A percentile compares a stretch with the other conserved stretches of the same genome.
Conservation (phyloP, 2,329 filamentous ascomycete species). For the Samsoniella hepiali region DNA sequence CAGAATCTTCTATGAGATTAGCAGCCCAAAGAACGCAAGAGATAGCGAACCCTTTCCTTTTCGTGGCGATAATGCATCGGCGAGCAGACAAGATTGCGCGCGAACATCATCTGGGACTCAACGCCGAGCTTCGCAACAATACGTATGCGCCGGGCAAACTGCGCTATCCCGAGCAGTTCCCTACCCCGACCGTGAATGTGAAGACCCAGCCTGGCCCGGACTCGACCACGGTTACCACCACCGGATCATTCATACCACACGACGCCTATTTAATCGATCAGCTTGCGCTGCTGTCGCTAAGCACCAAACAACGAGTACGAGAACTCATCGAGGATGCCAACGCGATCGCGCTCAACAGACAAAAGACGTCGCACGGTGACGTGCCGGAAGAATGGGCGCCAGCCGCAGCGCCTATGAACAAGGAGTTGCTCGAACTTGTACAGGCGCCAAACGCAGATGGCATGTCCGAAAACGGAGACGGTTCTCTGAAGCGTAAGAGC, state of each 20-base stretch:
- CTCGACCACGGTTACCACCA: slow-evolving; percentile 59
- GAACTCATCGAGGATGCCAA: slow-evolving; percentile 75
- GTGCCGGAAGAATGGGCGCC: slow-evolving; percentile 74
- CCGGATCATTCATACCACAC: slow-evolving; percentile 68
- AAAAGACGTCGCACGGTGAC: slow-evolving; percentile 74
- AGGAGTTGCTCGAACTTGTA: slow-evolving; percentile 34
- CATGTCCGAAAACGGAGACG: slow-evolving; percentile 41
- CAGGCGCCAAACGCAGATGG: slow-evolving; percentile 24
- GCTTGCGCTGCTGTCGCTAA: slow-evolving; percentile 76
- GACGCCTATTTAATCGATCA: slow-evolving; percentile 78
- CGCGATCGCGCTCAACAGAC: slow-evolving; percentile 65
- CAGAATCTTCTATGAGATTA: slow-evolving; percentile 59
- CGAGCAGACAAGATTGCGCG: slow-evolving; percentile 56
- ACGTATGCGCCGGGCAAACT: slow-evolving; percentile 45
- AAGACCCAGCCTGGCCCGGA: slow-evolving; percentile 58
- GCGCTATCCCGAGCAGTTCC: slow-evolving; percentile 47
- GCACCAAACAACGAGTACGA: slow-evolving; percentile 74
- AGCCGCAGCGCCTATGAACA: slow-evolving; percentile 57
- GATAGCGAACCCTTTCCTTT: slow-evolving; percentile 69
- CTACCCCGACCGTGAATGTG: slow-evolving; percentile 51
- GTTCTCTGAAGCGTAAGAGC: slow-evolving; percentile 57
- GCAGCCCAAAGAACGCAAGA: slow-evolving; percentile 64
- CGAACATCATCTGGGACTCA: slow-evolving; percentile 55
- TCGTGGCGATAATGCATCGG: slow-evolving; percentile 58
- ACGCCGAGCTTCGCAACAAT: slow-evolving; percentile 52